Percentiles rank a stretch among this genome's conserved stretches.
phyloP scores from a whole-genome alignment of 768 basidiomycete species.

The Coprinopsis strossmayeri region DNA sequence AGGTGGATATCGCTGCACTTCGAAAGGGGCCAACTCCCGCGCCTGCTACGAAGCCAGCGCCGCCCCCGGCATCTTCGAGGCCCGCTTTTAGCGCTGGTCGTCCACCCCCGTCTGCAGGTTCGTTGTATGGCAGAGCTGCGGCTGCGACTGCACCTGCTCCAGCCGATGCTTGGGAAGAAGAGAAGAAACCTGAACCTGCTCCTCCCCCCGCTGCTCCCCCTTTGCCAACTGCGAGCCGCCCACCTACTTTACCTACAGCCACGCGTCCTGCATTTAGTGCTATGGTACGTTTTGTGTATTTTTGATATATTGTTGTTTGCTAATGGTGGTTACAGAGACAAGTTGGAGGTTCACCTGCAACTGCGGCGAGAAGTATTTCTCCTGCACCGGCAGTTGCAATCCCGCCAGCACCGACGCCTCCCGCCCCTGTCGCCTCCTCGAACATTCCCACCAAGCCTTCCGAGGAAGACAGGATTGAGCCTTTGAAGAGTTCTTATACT shows the following conservation, averaged over 20 bases:
- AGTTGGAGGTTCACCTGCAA: slow-evolving; percentile 13
- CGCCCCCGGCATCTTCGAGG: slow-evolving; percentile 37
- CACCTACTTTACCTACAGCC: slow-evolving; percentile 35
- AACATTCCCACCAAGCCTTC: slow-evolving; percentile 56
- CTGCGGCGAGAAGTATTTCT: slow-evolving; percentile 15
- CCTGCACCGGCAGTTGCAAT: slow-evolving; percentile 14
- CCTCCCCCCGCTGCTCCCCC: slow-evolving; percentile 33
- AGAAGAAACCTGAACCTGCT: slow-evolving; percentile 30
- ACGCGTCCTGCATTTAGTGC: slow-evolving; percentile 27
- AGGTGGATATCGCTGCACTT: slow-evolving; percentile 59
- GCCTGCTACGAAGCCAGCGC: slow-evolving; percentile 28
- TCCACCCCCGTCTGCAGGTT: slow-evolving; percentile 34
- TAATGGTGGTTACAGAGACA: slow-evolving; percentile 11
- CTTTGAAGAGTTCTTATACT: slow-evolving; percentile 82
- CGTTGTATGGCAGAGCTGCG: slow-evolving; percentile 33
- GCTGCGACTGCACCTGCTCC: slow-evolving; percentile 38
- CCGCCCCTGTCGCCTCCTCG: slow-evolving; percentile 36
- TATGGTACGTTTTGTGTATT: slow-evolving; percentile 19
- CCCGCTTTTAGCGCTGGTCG: slow-evolving; percentile 40
- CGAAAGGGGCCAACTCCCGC: slow-evolving; percentile 39
- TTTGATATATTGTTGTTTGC: neutral
- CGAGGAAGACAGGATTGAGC: slow-evolving; percentile 78
- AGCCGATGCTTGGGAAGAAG: slow-evolving; percentile 56
- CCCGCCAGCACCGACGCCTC: slow-evolving; percentile 21
- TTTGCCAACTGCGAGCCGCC: slow-evolving; percentile 39